Conservation (phyloP, 2,329 filamentous ascomycete genomes). For the Albifimbria verrucaria region DNA sequence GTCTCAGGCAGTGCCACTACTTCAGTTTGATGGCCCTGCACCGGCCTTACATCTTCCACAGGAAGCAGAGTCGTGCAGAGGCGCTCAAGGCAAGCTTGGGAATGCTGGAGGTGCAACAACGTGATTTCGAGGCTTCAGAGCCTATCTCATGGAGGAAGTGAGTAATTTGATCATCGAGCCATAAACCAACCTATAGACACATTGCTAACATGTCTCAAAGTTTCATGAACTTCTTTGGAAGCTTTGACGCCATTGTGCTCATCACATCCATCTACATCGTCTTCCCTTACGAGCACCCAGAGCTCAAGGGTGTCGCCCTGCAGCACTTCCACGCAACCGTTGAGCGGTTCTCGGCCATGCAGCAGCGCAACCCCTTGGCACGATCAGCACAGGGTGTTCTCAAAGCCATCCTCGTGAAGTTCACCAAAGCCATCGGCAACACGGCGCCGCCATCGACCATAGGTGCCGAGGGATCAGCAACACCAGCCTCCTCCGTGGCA, state of each 20-base stretch:
- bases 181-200: slow-evolving; percentile 4
- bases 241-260: slow-evolving; percentile 61
- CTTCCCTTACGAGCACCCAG: slow-evolving; percentile 53
- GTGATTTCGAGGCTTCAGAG: slow-evolving; percentile 44
- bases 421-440: slow-evolving; percentile 46
- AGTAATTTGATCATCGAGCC: slow-evolving; percentile 9
- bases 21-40: slow-evolving; percentile 60
- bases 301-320: slow-evolving; percentile 41
- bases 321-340: slow-evolving; percentile 60
- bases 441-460: slow-evolving; percentile 13
- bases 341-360: slow-evolving; percentile 56
- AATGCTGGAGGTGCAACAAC: slow-evolving; percentile 53
- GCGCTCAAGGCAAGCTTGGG: slow-evolving; percentile 53
- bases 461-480: slow-evolving; percentile 11
- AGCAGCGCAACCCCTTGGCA: slow-evolving; percentile 49
- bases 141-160: slow-evolving; percentile 46
- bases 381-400: slow-evolving; percentile 53
- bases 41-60: slow-evolving; percentile 59
- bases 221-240: slow-evolving; percentile 59
- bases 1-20: slow-evolving; percentile 44
- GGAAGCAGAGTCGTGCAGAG: slow-evolving; percentile 48
- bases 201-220: slow-evolving; percentile 21
- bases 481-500: slow-evolving; percentile 6
- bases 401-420: slow-evolving; percentile 50
- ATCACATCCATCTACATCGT: slow-evolving; percentile 59